Evolutionary conservation across 2,329 filamentous ascomycete genomes (phyloP).

Genomic region (Penicillium sp.): DNA sequence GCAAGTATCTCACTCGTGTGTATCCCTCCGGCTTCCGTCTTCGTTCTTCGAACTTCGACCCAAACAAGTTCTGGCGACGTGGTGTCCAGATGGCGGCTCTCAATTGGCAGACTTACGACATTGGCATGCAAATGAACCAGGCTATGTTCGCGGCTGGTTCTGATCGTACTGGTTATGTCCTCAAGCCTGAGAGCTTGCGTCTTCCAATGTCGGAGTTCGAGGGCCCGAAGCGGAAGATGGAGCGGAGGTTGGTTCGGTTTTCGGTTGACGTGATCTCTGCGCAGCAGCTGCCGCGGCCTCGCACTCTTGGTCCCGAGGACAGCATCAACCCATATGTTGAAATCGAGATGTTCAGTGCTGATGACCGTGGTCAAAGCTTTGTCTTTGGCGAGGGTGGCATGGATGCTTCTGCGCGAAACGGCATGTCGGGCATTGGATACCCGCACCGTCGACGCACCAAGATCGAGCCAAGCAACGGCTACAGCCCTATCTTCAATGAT

Average conservation of each 20-base stretch:
- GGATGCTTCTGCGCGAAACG: slow-evolving; percentile 64
- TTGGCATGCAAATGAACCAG: slow-evolving; percentile 93
- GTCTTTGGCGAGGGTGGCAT: slow-evolving; percentile 67
- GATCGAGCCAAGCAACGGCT: slow-evolving; percentile 84
- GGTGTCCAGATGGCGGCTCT: slow-evolving; percentile 97
- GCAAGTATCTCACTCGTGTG: slow-evolving; percentile 86
- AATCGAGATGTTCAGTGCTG: slow-evolving; percentile 90
- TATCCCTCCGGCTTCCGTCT: slow-evolving; percentile 84
- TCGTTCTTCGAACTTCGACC: slow-evolving; percentile 91
- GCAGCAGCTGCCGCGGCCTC: slow-evolving; percentile 86
- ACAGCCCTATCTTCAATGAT: slow-evolving; percentile 86
- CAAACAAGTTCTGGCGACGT: slow-evolving; percentile 87
- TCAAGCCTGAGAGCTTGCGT: slow-evolving; percentile 86
- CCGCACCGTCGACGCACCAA: slow-evolving; percentile 78
- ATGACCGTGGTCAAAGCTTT: slow-evolving; percentile 80
- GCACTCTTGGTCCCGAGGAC: slow-evolving; percentile 68
- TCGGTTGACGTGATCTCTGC: slow-evolving; percentile 88
- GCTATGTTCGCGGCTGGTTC: slow-evolving; percentile 94
- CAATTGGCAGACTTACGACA: slow-evolving; percentile 98
- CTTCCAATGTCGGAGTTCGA: slow-evolving; percentile 26
- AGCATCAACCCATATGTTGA: slow-evolving; percentile 92
- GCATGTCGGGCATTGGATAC: slow-evolving; percentile 66
- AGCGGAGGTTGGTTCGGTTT: slow-evolving; percentile 81
- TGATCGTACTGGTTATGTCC: slow-evolving; percentile 86
- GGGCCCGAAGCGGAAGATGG: slow-evolving; percentile 59